Conservation (phyloP, 305 asterid species). For the Solanum hybrid region DNA sequence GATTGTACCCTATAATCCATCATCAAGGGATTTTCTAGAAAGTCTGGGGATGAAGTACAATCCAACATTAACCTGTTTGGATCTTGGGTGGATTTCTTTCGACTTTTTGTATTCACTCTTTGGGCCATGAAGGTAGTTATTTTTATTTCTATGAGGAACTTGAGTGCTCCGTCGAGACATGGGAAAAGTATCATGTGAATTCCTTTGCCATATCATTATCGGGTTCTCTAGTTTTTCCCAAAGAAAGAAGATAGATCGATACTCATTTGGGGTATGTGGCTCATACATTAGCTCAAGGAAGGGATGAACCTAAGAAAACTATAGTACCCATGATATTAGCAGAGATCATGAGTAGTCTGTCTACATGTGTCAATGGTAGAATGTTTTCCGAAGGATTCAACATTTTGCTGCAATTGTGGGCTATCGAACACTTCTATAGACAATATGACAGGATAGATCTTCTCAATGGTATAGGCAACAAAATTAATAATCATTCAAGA, state of each 20-base stretch:
- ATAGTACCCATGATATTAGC: too few species aligned
- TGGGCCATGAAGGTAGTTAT: background rate
- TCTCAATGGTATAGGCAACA: background rate
- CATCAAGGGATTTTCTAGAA: background rate
- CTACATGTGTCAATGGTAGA: background rate
- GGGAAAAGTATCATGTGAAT: background rate
- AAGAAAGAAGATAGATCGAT: background rate
- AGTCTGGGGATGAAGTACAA: background rate
- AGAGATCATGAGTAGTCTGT: background rate
- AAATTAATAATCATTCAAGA: background rate
- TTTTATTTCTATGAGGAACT: too few species aligned
- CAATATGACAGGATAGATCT: background rate
- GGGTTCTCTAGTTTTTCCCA: background rate
- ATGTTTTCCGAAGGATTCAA: background rate
- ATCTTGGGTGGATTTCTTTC: background rate
- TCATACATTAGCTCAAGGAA: too few species aligned
- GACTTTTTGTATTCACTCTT: background rate
- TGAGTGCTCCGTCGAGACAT: background rate
- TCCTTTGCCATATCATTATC: too few species aligned
- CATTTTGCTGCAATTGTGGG: background rate
- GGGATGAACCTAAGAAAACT: too few species aligned
- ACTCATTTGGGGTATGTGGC: background rate
- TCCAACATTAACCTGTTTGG: background rate
- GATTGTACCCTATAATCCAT: background rate
- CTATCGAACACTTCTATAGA: background rate